Percentiles rank a stretch among this genome's conserved stretches.
Evolutionary conservation across 176 grass and related monocot species (phyloP).

Genomic region (Oryza rufipogon): DNA sequence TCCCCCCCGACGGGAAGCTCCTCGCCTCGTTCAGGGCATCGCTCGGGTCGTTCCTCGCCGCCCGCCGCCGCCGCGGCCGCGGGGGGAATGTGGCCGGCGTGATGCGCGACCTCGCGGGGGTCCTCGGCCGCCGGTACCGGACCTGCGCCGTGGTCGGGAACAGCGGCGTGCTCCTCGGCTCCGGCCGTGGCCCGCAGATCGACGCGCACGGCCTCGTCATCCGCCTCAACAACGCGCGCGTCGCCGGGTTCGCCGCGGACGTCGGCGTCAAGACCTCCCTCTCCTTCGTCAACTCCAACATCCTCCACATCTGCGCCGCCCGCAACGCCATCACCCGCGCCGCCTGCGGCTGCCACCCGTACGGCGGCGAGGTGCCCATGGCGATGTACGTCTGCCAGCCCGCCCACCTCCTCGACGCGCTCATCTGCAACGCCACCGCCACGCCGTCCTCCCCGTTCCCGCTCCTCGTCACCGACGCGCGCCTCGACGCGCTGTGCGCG

Average conservation of each 20-base stretch:
- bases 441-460: constrained; percentile 36
- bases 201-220: constrained; percentile 72
- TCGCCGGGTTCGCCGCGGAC: constrained; percentile 44
- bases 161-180: constrained; percentile 70
- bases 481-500: constrained; percentile 72
- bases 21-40: constrained; percentile 32
- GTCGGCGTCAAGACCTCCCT: constrained; percentile 66
- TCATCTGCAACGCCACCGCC: constrained; percentile 66
- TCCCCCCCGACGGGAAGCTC: constrained; percentile 32
- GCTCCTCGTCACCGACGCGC: constrained; percentile 68
- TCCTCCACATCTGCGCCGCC: constrained; percentile 62
- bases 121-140: constrained; percentile 29
- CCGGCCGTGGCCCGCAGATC: constrained; percentile 57
- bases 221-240: constrained; percentile 83
- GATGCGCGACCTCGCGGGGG: constrained; percentile 15
- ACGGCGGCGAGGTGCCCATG: constrained; percentile 48
- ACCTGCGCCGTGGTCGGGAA: constrained; percentile 83
- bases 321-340: constrained; percentile 15
- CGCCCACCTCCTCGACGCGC: constrained; percentile 59
- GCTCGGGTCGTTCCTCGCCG: constrained; percentile 30
- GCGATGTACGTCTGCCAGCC: constrained; percentile 62
- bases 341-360: constrained; percentile 59
- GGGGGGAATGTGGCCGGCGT: background rate
- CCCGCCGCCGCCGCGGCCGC: background rate
- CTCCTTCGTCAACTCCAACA: constrained; percentile 84